Percentiles rank a stretch among this genome's conserved stretches.
Evolutionary conservation across 139 green algal genomes (phyloP).

Genomic region (Ostreobium quekettii): DNA sequence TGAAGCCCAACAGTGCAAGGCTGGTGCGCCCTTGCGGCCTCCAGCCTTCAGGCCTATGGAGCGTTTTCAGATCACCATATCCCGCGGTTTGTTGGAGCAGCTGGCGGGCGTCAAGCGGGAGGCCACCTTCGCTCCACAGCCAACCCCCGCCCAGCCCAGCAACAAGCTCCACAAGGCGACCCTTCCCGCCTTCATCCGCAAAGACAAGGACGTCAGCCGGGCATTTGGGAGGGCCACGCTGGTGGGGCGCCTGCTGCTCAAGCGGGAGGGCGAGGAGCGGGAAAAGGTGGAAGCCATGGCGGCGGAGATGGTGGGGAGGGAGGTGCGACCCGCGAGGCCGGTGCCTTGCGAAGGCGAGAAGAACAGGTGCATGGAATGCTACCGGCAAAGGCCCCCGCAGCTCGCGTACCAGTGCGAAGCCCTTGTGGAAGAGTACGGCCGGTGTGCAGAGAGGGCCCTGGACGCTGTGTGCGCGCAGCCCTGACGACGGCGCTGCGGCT

Average conservation of each 20-base stretch:
- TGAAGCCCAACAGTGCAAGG: too few relatives aligned
- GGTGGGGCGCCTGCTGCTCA: background rate
- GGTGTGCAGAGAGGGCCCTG: background rate
- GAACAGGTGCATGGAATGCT: background rate
- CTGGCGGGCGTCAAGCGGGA: background rate
- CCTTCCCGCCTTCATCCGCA: background rate
- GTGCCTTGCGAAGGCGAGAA: background rate
- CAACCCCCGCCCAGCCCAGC: too few relatives aligned
- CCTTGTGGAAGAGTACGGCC: background rate
- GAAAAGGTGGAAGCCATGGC: background rate
- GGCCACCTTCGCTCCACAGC: background rate
- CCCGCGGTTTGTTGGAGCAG: background rate
- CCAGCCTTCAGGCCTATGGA: too few relatives aligned
- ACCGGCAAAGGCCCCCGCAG: background rate
- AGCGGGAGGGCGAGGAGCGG: background rate
- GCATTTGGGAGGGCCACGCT: background rate
- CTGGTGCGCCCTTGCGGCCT: too few relatives aligned
- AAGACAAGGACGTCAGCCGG: background rate
- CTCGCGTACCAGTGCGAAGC: background rate
- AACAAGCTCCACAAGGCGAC: background rate
- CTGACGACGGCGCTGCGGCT: too few relatives aligned
- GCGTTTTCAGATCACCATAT: constrained; percentile 1
- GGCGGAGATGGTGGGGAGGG: background rate
- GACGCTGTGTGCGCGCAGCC: too few relatives aligned
- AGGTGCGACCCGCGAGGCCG: background rate